A percentile compares a stretch with the other conserved stretches of the same genome.
Conservation (phyloP, 75 land plant species). For the Selaginella tamariscina region DNA sequence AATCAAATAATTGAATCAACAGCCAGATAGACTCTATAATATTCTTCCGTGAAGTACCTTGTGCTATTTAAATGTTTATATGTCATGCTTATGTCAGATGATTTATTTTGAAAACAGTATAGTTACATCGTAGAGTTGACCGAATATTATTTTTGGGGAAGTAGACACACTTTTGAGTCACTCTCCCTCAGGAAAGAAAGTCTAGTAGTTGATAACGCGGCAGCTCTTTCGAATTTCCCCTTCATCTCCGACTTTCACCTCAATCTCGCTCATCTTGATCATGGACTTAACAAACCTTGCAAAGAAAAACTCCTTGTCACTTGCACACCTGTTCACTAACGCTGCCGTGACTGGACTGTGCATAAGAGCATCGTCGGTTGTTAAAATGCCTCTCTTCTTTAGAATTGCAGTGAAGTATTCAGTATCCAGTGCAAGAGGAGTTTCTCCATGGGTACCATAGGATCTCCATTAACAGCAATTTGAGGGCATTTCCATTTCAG, state of each 20-base stretch:
- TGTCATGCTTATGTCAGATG: too few relatives aligned
- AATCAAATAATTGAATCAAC: not conserved
- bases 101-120: too few relatives aligned
- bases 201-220: not conserved
- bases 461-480: not conserved
- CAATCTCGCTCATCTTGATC: slow-evolving; percentile 2
- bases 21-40: too few relatives aligned
- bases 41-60: too few relatives aligned
- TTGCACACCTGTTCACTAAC: not conserved
- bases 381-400: slow-evolving; percentile 1
- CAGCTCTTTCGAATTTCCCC: slow-evolving; percentile 11
- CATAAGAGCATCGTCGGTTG: not conserved
- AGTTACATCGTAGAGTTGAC: too few relatives aligned
- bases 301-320: not conserved
- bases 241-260: not conserved
- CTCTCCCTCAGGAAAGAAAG: too few relatives aligned
- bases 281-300: slow-evolving; percentile 1
- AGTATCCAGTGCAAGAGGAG: not conserved
- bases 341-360: not conserved
- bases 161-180: too few relatives aligned
- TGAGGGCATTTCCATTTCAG: slow-evolving; percentile 5
- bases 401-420: not conserved
- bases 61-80: too few relatives aligned
- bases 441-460: slow-evolving; percentile 5
- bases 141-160: too few relatives aligned